Evolutionary conservation across 2,329 filamentous ascomycete genomes (phyloP).

Genomic region (Talaromyces sp.): DNA sequence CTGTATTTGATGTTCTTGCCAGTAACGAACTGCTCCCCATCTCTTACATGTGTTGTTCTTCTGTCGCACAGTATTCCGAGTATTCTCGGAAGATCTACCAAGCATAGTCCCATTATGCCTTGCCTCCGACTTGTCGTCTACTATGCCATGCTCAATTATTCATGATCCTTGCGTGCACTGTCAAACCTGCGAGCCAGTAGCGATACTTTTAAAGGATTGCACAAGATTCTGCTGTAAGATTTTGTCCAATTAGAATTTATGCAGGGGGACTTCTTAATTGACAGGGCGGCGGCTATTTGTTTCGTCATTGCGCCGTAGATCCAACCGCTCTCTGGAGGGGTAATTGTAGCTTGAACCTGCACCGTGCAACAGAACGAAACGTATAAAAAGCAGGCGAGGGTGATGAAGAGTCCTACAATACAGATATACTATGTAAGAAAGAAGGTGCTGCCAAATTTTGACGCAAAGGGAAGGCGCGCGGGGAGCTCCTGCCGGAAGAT

Average conservation of each 20-base stretch:
- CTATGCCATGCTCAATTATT: not conserved
- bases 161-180: slow-evolving; percentile 3
- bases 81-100: not conserved
- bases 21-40: not conserved
- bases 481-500: not conserved
- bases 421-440: not conserved
- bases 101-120: not conserved
- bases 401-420: not conserved
- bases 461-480: not conserved
- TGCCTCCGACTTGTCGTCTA: not conserved
- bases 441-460: not conserved
- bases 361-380: too few relatives aligned
- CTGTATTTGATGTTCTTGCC: not conserved
- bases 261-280: not conserved
- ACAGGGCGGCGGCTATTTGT: not conserved
- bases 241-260: not conserved
- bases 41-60: not conserved
- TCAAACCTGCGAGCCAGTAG: not conserved
- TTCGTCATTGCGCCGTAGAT: not conserved
- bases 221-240: not conserved
- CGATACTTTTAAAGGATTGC: not conserved
- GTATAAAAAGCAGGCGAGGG: not conserved
- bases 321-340: too few relatives aligned
- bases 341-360: not conserved
- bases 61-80: not conserved